These are phyloP conservation scores for Huntiella moniliformis DNA, from an alignment of 2,329 filamentous ascomycete species.

Conservation along the genomic window DNA sequence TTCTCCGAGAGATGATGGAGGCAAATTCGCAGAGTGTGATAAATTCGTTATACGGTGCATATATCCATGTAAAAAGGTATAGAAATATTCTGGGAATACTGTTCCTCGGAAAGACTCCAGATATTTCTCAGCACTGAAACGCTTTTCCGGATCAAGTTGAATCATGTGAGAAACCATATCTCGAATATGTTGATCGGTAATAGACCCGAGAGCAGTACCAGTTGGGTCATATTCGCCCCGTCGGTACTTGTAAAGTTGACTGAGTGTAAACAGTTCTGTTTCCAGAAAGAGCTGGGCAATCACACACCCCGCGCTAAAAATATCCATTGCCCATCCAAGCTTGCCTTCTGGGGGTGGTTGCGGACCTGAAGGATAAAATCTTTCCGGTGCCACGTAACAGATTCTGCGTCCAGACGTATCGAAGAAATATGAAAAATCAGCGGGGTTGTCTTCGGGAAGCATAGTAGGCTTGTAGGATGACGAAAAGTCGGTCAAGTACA, in stretches of 20 bases:
- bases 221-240: constrained; percentile 82
- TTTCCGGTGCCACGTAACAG: constrained; percentile 87
- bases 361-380: constrained; percentile 59
- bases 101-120: constrained; percentile 80
- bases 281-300: constrained; percentile 94
- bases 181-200: constrained; percentile 70
- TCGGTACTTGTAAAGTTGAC: constrained; percentile 86
- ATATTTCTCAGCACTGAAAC: constrained; percentile 87
- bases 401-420: constrained; percentile 80
- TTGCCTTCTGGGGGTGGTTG: constrained; percentile 40
- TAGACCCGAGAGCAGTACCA: constrained; percentile 62
- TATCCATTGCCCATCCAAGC: constrained; percentile 87
- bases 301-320: constrained; percentile 92
- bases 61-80: constrained; percentile 91
- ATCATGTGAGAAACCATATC: constrained; percentile 94
- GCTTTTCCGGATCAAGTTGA: constrained; percentile 73
- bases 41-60: constrained; percentile 93
- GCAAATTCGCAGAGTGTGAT: constrained; percentile 23
- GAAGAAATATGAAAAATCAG: constrained; percentile 95
- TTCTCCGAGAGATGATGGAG: constrained; percentile 15
- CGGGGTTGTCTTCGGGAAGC: constrained; percentile 88
- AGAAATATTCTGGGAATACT: constrained; percentile 92
- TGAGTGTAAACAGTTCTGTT: constrained; percentile 90
- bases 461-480: constrained; percentile 88
- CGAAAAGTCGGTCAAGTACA: constrained; percentile 95